Percentiles rank a stretch among this genome's conserved stretches.
Conservation (phyloP, 768 basidiomycete species). For the Naganishia kalamii region DNA sequence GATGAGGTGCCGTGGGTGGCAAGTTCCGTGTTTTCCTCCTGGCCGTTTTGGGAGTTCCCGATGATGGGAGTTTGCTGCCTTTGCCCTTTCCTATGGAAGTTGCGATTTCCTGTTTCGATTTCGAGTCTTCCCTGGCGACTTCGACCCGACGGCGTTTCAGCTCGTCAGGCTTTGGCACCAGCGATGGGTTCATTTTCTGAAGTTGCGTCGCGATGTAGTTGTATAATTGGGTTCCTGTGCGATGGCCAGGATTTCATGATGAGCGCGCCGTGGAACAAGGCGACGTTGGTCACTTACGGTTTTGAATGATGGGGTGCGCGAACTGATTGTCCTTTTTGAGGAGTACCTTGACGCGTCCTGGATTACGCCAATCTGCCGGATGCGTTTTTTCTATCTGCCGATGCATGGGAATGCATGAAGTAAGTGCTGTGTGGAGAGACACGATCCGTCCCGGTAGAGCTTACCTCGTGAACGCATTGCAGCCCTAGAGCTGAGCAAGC, state of each 20-base stretch:
- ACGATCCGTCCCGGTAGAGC: too few species aligned
- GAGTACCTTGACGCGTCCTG: conserved; percentile 85
- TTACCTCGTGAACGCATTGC: conserved; percentile 74
- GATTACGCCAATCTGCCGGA: conserved; percentile 97
- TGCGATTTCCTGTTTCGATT: neutral
- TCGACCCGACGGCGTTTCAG: conserved; percentile 16
- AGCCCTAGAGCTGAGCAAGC: conserved; percentile 71
- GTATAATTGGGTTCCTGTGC: conserved; percentile 39
- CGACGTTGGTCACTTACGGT: conserved; percentile 41
- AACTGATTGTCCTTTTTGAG: conserved; percentile 40
- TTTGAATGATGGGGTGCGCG: conserved; percentile 45
- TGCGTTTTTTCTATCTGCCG: conserved; percentile 65
- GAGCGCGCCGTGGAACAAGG: conserved; percentile 9
- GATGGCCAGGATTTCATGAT: conserved; percentile 20
- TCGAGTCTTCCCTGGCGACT: neutral
- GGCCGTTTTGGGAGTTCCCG: conserved; percentile 51
- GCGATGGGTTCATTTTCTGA: conserved; percentile 30
- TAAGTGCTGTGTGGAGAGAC: conserved; percentile 94
- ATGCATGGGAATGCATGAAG: conserved; percentile 65
- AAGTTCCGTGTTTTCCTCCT: conserved; percentile 33
- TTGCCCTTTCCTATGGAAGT: conserved; percentile 22
- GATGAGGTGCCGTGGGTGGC: conserved; percentile 69
- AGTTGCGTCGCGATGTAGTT: conserved; percentile 38
- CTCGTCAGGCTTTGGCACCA: conserved; percentile 18
- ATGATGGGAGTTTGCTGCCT: conserved; percentile 46